Evolutionary conservation across 1,139 yeast species (phyloP), one percentile per base, ranked within the genome.

Genomic region (Hyphopichia burtonii): DNA sequence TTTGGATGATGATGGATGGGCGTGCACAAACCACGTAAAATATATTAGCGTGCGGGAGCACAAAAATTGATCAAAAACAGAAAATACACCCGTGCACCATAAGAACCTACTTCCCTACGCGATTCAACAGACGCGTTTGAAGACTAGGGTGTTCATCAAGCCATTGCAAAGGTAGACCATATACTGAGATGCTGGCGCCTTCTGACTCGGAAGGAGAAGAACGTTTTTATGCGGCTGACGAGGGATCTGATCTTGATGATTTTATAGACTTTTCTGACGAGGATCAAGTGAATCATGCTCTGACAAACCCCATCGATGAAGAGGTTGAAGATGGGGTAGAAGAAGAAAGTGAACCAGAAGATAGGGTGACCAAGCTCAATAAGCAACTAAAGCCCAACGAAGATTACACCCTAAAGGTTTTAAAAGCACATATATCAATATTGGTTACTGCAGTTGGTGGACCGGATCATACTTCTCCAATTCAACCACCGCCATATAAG

Each of bases 401-500:
- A 50, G 57, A 72, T 9, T 65, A 53, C 37, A 59, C 76, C 2
- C 74, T 68, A 39, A 75, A 74, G 50, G 66, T 76, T 11, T 64
- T 85, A 34, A 78, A 76, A 49, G 85, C 89, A 0, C 88, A 83
- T 56, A 81, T 87, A 31, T 72, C 88, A 12, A 82, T 83, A 36
- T 71, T 87, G 40, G 87, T 85, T 4, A 77, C 93, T 2, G 93
- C 96, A 0, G 67, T 89, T 2, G 96, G 96, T 38, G 96, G 96
- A 1, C 74, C 80, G 0, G 96, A 88, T 58, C 74, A 80, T 41
- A 63, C 85, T 0, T 58, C 71, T 3, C 56, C 72, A 0, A 53
- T 57, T 3, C 48, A 58, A 2, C 73, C 79, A 1, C 61, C 64
- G 1, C 82, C 84, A 0, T 93, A 93, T 56, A 80, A 79, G 49